Evolutionary conservation across 192 early-diverging fungal species (phyloP), one percentile per base, ranked within the genome.

Genomic region (Coemansia sp.): DNA sequence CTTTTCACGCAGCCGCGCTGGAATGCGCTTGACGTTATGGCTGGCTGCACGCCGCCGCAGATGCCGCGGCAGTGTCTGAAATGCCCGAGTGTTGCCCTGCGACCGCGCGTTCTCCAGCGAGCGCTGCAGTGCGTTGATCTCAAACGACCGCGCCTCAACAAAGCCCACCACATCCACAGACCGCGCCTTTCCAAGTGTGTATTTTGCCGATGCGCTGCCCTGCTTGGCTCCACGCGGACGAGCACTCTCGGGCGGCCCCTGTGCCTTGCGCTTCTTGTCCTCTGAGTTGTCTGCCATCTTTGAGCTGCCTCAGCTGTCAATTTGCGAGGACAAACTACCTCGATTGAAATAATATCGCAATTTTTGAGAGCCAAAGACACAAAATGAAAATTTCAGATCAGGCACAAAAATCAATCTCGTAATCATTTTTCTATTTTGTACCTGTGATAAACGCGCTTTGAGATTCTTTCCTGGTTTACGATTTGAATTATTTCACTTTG

Each of bases 11-110:
- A 95, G 72, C 32, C 89, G 85, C 25, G 83, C 81, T 5, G 96
- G 96, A n/a, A 98, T 69, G 19, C 95, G 88, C 65, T 96, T 94
- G 43, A 93, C 84, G 74, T 98, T 98, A 75, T 95, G 92, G 66
- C 91, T 93, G 23, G 96, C 96, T 19, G 94, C 92, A 43, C 96
- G 84, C n/a, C 96, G 87, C 24, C 96, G 84, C 70, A 97, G 88
- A 59, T 94, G 89, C 53, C 95, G 85, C 12, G 94, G 90, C 22
- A 98, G 84, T 38, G 88, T 93, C 81, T 98, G 96, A 65, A 94
- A 94, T 0, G 93, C 93, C 19, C 90, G 86, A 60, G 81, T 63
- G 45, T 84, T 87, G 56, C 83, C 67, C 23, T 72, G 53, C 54
- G 66, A 59, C 35, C 79, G 87, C 21, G 90, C 83, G 4, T 81